A percentile compares a stretch with the other conserved stretches of the same genome.
Conservation (phyloP, 495 filamentous ascomycete species). For the Daldinia caldariorum region DNA sequence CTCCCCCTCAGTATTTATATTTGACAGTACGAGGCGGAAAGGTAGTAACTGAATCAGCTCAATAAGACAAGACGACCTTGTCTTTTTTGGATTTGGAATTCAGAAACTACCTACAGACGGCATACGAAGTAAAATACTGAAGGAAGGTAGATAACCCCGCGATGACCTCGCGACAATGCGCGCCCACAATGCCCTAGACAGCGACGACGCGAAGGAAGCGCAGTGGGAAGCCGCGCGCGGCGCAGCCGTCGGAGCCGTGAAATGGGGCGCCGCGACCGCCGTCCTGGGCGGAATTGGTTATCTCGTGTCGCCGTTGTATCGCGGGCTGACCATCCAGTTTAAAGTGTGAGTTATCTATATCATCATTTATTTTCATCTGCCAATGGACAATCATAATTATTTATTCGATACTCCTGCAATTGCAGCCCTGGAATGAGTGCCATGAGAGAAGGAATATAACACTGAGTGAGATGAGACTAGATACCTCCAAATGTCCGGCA, state of each 20-base stretch:
- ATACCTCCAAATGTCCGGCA: conserved; percentile 86
- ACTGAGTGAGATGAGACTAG: conserved; percentile 46
- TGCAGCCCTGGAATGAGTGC: background rate
- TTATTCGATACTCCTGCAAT: background rate
- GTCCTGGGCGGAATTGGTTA: conserved; percentile 66
- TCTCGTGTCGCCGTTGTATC: conserved; percentile 75
- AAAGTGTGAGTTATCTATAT: conserved; percentile 71
- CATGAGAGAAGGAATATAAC: background rate
- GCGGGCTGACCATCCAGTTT: conserved; percentile 86
- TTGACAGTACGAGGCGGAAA: too few relatives aligned
- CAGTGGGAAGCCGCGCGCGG: conserved; percentile 71
- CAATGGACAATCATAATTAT: too few relatives aligned
- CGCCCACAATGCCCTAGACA: conserved; percentile 54
- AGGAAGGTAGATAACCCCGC: too few relatives aligned
- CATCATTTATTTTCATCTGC: background rate
- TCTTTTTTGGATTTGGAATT: too few relatives aligned
- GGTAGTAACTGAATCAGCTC: too few relatives aligned
- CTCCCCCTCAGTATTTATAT: too few relatives aligned
- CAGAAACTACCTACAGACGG: too few relatives aligned
- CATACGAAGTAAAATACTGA: too few relatives aligned
- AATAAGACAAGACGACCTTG: too few relatives aligned
- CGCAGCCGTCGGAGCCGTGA: conserved; percentile 67
- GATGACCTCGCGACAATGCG: conserved; percentile 46
- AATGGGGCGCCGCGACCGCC: conserved; percentile 71
- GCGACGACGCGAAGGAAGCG: conserved; percentile 67